Evolutionary conservation across 495 filamentous ascomycete species (phyloP), one percentile per base, ranked within the genome.

Genomic region (Annulohypoxylon stygium): DNA sequence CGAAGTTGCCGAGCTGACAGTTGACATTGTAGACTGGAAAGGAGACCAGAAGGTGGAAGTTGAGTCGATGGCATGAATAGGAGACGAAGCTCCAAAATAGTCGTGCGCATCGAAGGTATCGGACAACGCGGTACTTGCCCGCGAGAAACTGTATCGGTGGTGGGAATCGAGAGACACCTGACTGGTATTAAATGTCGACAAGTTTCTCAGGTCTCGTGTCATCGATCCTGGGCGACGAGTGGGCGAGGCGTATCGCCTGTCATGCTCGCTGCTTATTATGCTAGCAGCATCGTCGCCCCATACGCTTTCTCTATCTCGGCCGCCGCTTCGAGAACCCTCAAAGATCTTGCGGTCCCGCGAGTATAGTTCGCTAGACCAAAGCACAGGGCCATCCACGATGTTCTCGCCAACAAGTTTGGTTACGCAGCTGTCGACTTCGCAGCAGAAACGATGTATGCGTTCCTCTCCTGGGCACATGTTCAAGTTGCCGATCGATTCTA

Each of bases 401-500:
- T 90, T 93, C 61, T 96, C 92, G 41, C 94, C 93, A 18, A 97
- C 92, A 1, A 99, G 84, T 78, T 94, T 95, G 75, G 87, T 91
- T 79, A 97, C 90, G 72, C 93, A 97, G 64, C 86, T 92, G 63
- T 96, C 93, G 25, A 99, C 87, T 77, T 98, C 96, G 54, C 94
- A 90, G 78, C 91, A 97, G 78, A 99, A 97, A 14, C 94, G 89
- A 78, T 99, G 96, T 60, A 99, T 97, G 39, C 96, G 85, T 82
- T 99, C 96, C 77, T 99, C 96, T 16, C 95, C 96, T 75, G 90
- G 92, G 83, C 96, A 99, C 80, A 98, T 95, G 75, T 97, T 98
- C 79, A 96, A 95, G 20, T 98, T 88, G 10, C 88, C 89, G 71
- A 90, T 91, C 78, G 92, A 89, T 14, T 91, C 88, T 51, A 99